Percentiles rank a stretch among this genome's conserved stretches.
phyloP scores from a whole-genome alignment of 257 asterid genomes.

The Capsicum rhomboideum region DNA sequence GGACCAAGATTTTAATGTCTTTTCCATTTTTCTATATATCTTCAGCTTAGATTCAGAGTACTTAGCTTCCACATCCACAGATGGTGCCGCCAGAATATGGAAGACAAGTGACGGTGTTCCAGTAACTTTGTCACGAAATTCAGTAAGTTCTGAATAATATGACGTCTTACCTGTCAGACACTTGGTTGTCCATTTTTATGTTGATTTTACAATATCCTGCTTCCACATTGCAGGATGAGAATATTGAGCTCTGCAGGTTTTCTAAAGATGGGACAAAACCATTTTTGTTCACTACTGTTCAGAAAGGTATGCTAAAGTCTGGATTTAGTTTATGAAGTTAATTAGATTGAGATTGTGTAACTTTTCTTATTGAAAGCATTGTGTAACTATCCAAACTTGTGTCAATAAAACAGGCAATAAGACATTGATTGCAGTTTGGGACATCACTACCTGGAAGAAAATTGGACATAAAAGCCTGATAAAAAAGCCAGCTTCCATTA shows the following conservation, averaged over 20 bases:
- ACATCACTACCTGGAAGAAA: constrained; percentile 81
- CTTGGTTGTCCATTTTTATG: neutral
- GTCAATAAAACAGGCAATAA: constrained; percentile 51
- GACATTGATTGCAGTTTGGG: constrained; percentile 77
- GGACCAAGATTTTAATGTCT: neutral
- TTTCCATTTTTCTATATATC: neutral
- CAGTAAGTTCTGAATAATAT: constrained; percentile 44
- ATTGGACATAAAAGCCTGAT: constrained; percentile 78
- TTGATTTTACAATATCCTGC: constrained; percentile 8
- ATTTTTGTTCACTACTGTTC: constrained; percentile 73
- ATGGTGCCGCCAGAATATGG: constrained; percentile 97
- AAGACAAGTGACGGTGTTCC: constrained; percentile 80
- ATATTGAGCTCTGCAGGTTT: constrained; percentile 78
- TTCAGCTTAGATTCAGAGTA: constrained; percentile 89
- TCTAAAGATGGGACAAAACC: constrained; percentile 98
- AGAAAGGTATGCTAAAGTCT: constrained; percentile 44
- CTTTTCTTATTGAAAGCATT: constrained; percentile 2
- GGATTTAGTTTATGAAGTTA: neutral
- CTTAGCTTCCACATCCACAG: constrained; percentile 88
- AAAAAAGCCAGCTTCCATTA: constrained; percentile 64
- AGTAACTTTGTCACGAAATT: constrained; percentile 52
- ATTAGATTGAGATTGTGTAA: neutral
- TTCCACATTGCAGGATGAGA: constrained; percentile 65
- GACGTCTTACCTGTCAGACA: neutral
- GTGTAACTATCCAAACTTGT: constrained; percentile 10